Percentiles rank a stretch among this genome's conserved stretches.
These are phyloP conservation scores for Rhodosorus marinus DNA, from an alignment of 23 red algal genomes.

Conservation along the genomic window DNA sequence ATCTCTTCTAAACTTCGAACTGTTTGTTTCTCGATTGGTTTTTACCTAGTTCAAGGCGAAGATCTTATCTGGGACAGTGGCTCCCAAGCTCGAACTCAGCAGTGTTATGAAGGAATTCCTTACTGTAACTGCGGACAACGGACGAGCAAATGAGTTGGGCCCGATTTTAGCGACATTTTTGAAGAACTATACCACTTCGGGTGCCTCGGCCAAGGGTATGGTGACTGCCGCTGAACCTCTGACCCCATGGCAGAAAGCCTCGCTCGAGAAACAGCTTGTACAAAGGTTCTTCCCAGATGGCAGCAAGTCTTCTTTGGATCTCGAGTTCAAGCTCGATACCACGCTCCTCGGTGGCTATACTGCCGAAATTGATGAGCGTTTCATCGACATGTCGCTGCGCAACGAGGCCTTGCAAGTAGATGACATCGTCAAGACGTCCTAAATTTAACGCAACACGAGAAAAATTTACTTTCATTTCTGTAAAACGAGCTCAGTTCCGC, in stretches of 20 bases:
- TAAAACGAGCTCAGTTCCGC: too few species aligned
- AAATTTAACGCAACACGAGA: too few species aligned
- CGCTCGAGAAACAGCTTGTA: constrained; percentile 56
- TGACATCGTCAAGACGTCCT: too few species aligned
- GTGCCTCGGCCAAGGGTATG: constrained; percentile 27
- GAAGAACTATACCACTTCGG: constrained; percentile 17
- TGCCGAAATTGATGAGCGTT: constrained; percentile 70
- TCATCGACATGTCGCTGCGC: constrained; percentile 82
- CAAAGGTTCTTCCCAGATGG: constrained; percentile 48
- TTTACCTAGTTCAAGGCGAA: too few species aligned
- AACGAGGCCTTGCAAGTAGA: too few species aligned
- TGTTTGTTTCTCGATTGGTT: too few species aligned
- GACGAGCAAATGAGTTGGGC: constrained; percentile 20
- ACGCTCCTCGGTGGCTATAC: constrained; percentile 70
- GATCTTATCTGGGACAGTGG: too few species aligned
- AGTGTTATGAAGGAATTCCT: too few species aligned
- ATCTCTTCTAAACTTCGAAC: too few species aligned
- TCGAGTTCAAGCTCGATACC: constrained; percentile 45
- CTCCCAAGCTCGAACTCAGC: too few species aligned
- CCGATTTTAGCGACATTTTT: constrained; percentile 33
- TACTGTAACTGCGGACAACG: constrained; percentile 60
- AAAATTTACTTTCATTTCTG: too few species aligned
- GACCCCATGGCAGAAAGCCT: constrained; percentile 58
- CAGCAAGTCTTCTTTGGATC: constrained; percentile 40
- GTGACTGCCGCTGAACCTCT: constrained; percentile 51